Conservation (phyloP, 106 monocot genomes). For the Platanthera guangdongensis region DNA sequence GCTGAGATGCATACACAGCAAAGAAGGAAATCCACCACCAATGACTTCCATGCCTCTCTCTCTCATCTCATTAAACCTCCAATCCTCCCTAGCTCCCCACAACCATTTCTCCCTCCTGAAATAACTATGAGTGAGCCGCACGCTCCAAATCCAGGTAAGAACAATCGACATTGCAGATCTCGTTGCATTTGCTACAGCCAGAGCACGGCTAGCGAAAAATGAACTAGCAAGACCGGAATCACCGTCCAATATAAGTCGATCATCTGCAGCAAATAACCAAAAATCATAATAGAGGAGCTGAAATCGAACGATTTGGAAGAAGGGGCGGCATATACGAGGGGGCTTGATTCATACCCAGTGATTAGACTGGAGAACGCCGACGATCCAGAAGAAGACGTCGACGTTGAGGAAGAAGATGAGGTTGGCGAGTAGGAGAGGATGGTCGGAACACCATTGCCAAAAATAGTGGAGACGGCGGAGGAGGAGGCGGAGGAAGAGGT, state of each 20-base stretch:
- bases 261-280: slow-evolving; percentile 34
- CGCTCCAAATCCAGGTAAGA: slow-evolving; percentile 82
- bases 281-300: background rate
- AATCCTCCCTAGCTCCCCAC: slow-evolving; percentile 91
- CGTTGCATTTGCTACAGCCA: slow-evolving; percentile 21
- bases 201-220: slow-evolving; percentile 56
- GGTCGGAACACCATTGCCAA: slow-evolving; percentile 51
- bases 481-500: background rate
- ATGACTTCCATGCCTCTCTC: slow-evolving; percentile 35
- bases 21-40: slow-evolving; percentile 99
- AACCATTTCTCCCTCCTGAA: slow-evolving; percentile 90
- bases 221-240: slow-evolving; percentile 78
- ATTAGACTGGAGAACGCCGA: slow-evolving; percentile 57
- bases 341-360: slow-evolving; percentile 41
- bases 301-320: background rate
- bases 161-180: slow-evolving; percentile 46
- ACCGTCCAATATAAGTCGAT: slow-evolving; percentile 97
- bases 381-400: slow-evolving; percentile 82
- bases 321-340: background rate
- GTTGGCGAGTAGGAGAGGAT: slow-evolving; percentile 81
- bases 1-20: slow-evolving; percentile 81
- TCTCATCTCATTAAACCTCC: slow-evolving; percentile 84
- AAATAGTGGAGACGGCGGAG: background rate
- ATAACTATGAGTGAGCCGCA: slow-evolving; percentile 84
- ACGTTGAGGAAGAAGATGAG: slow-evolving; percentile 87